These are phyloP conservation scores for Tylopilus sp. DNA, from an alignment of 1,284 basidiomycete genomes.

Conservation along the genomic window DNA sequence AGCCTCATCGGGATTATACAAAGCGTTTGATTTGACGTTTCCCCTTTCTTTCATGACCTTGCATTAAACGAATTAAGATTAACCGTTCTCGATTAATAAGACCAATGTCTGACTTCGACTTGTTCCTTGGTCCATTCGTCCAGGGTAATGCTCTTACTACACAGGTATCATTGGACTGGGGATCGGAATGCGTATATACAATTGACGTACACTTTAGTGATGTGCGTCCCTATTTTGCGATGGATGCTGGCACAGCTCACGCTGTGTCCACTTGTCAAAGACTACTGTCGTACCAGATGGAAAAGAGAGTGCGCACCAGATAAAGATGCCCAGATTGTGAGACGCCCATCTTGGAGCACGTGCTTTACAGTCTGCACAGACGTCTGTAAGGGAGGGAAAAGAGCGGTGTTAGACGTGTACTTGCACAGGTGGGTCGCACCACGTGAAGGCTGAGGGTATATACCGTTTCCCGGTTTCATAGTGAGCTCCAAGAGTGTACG, in stretches of 20 bases:
- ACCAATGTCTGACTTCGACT: conserved; percentile 56
- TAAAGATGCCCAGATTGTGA: conserved; percentile 75
- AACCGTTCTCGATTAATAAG: conserved; percentile 12
- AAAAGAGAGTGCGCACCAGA: conserved; percentile 52
- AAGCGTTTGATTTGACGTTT: conserved; percentile 70
- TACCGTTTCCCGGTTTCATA: conserved; percentile 72
- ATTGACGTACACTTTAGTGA: conserved; percentile 72
- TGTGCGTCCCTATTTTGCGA: conserved; percentile 83
- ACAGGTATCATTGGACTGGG: conserved; percentile 4
- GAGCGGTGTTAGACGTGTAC: conserved; percentile 8
- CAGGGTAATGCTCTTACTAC: conserved; percentile 78
- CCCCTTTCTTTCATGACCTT: conserved; percentile 72
- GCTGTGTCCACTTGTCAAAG: conserved; percentile 37
- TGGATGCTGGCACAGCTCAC: conserved; percentile 83
- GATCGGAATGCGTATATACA: neutral
- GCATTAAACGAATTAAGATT: conserved; percentile 7
- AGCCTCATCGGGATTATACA: conserved; percentile 74
- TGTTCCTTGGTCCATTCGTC: conserved; percentile 86
- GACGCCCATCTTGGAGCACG: conserved; percentile 80
- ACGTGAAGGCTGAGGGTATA: conserved; percentile 13
- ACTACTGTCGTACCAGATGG: conserved; percentile 2
- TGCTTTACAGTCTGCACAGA: conserved; percentile 82
- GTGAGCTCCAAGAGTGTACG: conserved; percentile 64
- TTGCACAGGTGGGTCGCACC: neutral
- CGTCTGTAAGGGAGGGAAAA: conserved; percentile 42